Evolutionary conservation across 139 green algal species (phyloP), one percentile per base, ranked within the genome.

Genomic region (Pycnococcus provasolii): DNA sequence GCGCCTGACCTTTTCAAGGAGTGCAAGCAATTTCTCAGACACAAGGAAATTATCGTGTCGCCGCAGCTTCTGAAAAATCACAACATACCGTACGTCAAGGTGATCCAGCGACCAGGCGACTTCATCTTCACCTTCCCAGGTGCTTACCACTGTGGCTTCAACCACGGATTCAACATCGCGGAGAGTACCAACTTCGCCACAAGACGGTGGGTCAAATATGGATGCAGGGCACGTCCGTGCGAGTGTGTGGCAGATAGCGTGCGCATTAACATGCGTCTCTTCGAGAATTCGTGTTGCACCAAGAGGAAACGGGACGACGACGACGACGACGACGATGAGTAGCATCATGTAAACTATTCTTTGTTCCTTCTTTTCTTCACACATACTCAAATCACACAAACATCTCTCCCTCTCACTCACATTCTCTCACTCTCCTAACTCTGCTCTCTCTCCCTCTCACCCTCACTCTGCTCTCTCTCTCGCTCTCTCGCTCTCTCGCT

Each of bases 101-200:
- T 77, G 1, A 63, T 69, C 37, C 83, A 90, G 77, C 57, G 85
- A 66, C 67, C 61, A 2, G 83, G 76, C 4, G 85, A 95, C 70
- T 95, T 92, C 60, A 73, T 95, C 3, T 83, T 95, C 52, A 83
- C 86, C 51, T 90, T 84, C 11, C 43, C 77, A 75, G 62, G 67
- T 26, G 74, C 79, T 6, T 82, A 85, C 65, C 85, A 91, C 54
- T 65, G 80, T 9, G 85, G 86, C 42, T 91, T 86, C 78, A 91
- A 91, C 63, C 62, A 75, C 11, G 85, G 85, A 3, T 91, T 81
- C 73, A 91, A 91, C 72, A 90, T 82, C 58, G 85, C 85, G n/a
- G 85, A 91, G 78, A 84, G 79, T 11, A 80, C 82, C 43, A 91
- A 91, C 69, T 91, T 91, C 76, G 85, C 85, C n/a, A 81, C 87